Evolutionary conservation across 2,329 filamentous ascomycete species (phyloP).

Genomic region (Cryphonectria carpinicola): DNA sequence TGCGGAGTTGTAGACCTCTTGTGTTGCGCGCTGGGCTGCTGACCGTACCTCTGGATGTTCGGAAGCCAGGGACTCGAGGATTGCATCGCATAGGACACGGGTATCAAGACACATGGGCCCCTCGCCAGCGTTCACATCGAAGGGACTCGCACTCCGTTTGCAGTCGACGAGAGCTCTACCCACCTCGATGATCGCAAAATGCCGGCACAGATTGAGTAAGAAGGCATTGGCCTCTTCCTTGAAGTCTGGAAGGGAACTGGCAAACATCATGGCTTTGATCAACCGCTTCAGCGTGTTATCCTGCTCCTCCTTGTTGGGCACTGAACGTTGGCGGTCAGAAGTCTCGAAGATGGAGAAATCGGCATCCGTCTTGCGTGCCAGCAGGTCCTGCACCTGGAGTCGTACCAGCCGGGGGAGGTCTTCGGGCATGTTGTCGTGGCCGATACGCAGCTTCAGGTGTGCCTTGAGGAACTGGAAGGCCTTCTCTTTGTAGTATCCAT

Average conservation of each 20-base stretch:
- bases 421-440: conserved; percentile 84
- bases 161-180: conserved; percentile 81
- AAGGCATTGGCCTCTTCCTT: conserved; percentile 76
- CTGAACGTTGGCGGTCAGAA: conserved; percentile 80
- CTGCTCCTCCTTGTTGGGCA: conserved; percentile 83
- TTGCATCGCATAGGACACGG: conserved; percentile 83
- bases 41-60: conserved; percentile 81
- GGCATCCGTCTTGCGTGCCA: conserved; percentile 71
- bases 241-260: conserved; percentile 80
- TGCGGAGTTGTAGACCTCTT: conserved; percentile 76
- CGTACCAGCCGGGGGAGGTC: conserved; percentile 84
- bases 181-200: conserved; percentile 89
- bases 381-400: conserved; percentile 85
- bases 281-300: conserved; percentile 83
- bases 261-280: conserved; percentile 85
- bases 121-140: conserved; percentile 85
- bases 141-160: conserved; percentile 76
- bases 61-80: conserved; percentile 87
- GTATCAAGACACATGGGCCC: conserved; percentile 86
- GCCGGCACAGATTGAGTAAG: conserved; percentile 79
- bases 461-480: conserved; percentile 85
- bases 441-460: conserved; percentile 88
- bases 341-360: conserved; percentile 73
- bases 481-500: conserved; percentile 90
- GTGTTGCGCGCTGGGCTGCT: conserved; percentile 77